A percentile compares a stretch with the other conserved stretches of the same genome.
Evolutionary conservation across 2,329 filamentous ascomycete species (phyloP).

Genomic region (Alternaria incomplexa): DNA sequence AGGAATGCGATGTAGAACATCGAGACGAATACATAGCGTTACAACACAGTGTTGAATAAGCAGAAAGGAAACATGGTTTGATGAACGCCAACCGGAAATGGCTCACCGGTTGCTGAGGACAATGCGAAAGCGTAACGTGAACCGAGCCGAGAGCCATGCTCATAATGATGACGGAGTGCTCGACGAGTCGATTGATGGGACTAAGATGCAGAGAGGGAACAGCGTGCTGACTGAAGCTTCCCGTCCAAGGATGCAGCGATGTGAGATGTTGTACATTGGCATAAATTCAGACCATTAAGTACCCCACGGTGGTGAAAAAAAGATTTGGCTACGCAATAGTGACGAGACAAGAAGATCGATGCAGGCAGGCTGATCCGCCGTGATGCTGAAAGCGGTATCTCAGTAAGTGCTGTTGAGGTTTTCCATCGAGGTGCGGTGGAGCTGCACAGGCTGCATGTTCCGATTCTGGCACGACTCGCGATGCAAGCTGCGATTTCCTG

Average conservation of each 20-base stretch:
- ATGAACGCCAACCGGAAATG: not conserved
- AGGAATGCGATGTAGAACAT: not conserved
- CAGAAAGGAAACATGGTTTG: not conserved
- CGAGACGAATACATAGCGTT: not conserved
- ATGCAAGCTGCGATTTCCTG: conserved; percentile 1
- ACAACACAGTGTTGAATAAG: not conserved
- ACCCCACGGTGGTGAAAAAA: not conserved
- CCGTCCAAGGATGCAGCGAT: not conserved
- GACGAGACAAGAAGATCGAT: not conserved
- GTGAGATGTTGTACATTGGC: not conserved
- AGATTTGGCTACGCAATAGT: not conserved
- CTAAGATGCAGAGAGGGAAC: not conserved
- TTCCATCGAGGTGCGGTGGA: conserved; percentile 21
- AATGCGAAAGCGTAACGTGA: not conserved
- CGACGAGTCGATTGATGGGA: not conserved
- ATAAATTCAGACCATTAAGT: not conserved
- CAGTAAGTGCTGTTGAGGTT: conserved; percentile 20
- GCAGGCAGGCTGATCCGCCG: not conserved
- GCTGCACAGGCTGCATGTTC: not conserved
- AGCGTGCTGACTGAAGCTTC: not conserved
- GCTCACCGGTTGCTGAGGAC: not conserved
- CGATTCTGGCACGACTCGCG: conserved; percentile 8
- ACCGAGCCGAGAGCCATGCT: not conserved
- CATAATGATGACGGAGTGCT: not conserved
- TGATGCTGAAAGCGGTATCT: conserved; percentile 5